Evolutionary conservation across 352 stramenopile genomes (phyloP).

Genomic region (Phytophthora multivora): DNA sequence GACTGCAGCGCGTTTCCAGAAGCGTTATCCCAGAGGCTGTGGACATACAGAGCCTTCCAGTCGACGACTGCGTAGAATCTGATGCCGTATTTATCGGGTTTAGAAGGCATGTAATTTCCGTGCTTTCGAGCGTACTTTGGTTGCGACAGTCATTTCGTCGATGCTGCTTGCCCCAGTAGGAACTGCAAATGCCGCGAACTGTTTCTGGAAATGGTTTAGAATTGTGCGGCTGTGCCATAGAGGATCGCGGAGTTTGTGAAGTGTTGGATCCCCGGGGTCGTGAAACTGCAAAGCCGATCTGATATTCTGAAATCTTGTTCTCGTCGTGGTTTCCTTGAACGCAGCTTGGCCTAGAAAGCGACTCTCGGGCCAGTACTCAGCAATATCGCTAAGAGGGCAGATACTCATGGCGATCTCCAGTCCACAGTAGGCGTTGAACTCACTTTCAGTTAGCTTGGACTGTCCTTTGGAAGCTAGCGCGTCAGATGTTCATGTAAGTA

Average conservation of each 20-base stretch:
- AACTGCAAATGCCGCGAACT: background rate
- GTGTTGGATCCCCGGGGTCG: background rate
- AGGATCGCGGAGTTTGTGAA: background rate
- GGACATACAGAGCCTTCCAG: background rate
- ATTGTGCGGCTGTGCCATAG: constrained; percentile 6
- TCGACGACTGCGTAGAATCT: constrained; percentile 4
- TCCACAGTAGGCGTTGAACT: constrained; percentile 8
- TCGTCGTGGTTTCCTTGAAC: background rate
- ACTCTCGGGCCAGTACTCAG: constrained; percentile 1
- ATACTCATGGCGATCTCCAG: constrained; percentile 7
- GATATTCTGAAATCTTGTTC: constrained; percentile 1
- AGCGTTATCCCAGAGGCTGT: constrained; percentile 13
- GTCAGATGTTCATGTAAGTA: background rate
- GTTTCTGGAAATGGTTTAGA: background rate
- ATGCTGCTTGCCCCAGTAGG: background rate
- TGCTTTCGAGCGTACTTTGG: constrained; percentile 1
- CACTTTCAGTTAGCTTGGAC: background rate
- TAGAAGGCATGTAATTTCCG: background rate
- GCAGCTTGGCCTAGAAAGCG: background rate
- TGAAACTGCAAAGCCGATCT: background rate
- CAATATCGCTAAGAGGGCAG: constrained; percentile 1
- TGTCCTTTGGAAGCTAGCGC: background rate
- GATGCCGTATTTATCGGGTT: constrained; percentile 5
- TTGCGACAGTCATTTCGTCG: constrained; percentile 1
- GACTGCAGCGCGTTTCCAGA: background rate